Evolutionary conservation across 192 early-diverging fungal genomes (phyloP).

Genomic region (Cetraspora pellucida): DNA sequence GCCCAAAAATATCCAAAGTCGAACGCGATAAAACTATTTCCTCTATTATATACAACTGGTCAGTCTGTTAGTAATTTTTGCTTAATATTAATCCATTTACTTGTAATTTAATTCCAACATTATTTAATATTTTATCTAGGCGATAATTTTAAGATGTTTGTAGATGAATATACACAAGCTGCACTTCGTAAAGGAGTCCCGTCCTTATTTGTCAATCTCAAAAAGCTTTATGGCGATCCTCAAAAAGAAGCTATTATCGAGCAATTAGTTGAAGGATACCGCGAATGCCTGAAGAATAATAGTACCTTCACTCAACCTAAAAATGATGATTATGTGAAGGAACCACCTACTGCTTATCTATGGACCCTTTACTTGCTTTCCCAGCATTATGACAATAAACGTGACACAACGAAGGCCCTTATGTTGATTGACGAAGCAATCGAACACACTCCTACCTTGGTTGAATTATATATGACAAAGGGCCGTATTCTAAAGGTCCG

Average conservation of each 20-base stretch:
- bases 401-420: slow-evolving; percentile 72
- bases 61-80: not conserved
- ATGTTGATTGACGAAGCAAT: slow-evolving; percentile 80
- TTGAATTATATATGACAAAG: slow-evolving; percentile 91
- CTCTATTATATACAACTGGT: slow-evolving; percentile 73
- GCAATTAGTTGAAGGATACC: slow-evolving; percentile 67
- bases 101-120: no score
- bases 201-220: slow-evolving; percentile 85
- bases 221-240: slow-evolving; percentile 65
- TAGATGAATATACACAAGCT: slow-evolving; percentile 68
- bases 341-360: slow-evolving; percentile 76
- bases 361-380: slow-evolving; percentile 95
- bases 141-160: slow-evolving; percentile 61
- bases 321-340: slow-evolving; percentile 54
- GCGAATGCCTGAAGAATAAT: slow-evolving; percentile 47
- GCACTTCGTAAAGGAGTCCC: slow-evolving; percentile 92
- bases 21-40: slow-evolving; percentile 75
- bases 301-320: slow-evolving; percentile 20
- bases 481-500: slow-evolving; percentile 88
- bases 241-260: slow-evolving; percentile 73
- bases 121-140: slow-evolving; percentile 32
- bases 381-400: slow-evolving; percentile 81
- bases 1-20: slow-evolving; percentile 78
- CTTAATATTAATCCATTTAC: no score
- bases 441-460: slow-evolving; percentile 82